Evolutionary conservation across 1,139 yeast species (phyloP), one percentile per base, ranked within the genome.

Genomic region (Candida mesenterica): DNA sequence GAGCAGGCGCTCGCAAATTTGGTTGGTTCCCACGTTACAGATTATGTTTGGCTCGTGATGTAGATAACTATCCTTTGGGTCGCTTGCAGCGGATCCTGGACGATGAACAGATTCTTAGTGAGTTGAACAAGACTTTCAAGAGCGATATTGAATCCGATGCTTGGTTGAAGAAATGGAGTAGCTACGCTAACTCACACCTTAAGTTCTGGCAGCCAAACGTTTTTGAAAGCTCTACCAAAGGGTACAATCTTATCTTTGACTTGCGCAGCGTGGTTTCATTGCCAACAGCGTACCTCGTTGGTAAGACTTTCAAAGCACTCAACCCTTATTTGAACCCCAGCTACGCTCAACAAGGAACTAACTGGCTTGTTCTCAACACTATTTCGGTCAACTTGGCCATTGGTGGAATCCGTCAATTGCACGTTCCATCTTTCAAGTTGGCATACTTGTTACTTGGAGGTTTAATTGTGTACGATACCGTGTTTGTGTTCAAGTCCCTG

Each of bases 401-500:
- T 3, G 57, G 50, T 39, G 66, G 70, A 5, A 59, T 72, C 27
- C 48, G 55, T 27, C 45, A 50, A 19, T 39, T 59, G 9, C 56
- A 53, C 31, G 33, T 72, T 12, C 58, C 68, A 7, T 63, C 60
- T 14, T 73, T 79, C 50, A 64, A 60, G 36, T 58, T 71, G 3
- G 79, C 76, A 1, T 49, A 62, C 15, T 46, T 74, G 10, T 51
- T 79, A 30, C 57, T 82, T 17, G 38, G 50, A 2, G 75, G 74
- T 1, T 64, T 82, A 31, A 79, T 82, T 48, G 42, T 74, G 26
- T 82, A 82, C 54, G 89, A 82, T 50, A 68, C 79, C 28, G 79
- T 70, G 50, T 82, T 82, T 59, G 89, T 82, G 1, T 82, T 80
- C 55, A 75, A 73, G 3, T 72, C 85, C 0, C 68, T 74, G 32